A percentile compares a stretch with the other conserved stretches of the same genome.
These are phyloP conservation scores for Papiliotrema nemorosa DNA, from an alignment of 1,284 basidiomycete genomes.

Conservation along the genomic window DNA sequence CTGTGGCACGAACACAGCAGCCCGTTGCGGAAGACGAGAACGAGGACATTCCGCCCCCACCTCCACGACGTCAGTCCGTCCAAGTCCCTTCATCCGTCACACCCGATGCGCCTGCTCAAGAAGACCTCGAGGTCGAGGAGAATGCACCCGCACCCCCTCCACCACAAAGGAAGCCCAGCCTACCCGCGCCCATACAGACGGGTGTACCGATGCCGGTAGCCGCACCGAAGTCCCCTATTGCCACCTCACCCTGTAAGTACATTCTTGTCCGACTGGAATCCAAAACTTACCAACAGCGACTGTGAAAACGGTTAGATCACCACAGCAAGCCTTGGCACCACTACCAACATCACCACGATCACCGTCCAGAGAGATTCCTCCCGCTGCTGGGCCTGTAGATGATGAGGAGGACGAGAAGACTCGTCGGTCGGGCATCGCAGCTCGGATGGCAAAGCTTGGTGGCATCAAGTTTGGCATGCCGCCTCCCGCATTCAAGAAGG, in stretches of 20 bases:
- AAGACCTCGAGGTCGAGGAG: conserved; percentile 5
- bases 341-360: conserved; percentile 1
- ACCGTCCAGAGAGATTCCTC: background rate
- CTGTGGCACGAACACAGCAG: no score
- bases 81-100: background rate
- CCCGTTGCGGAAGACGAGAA: background rate
- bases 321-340: conserved; percentile 1
- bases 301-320: conserved; percentile 5
- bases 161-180: conserved; percentile 14
- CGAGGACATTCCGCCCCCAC: conserved; percentile 6
- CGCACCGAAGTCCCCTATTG: background rate
- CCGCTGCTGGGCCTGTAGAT: background rate
- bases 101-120: background rate
- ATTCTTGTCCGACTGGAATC: background rate
- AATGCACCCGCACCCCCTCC: conserved; percentile 24
- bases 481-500: conserved; percentile 32
- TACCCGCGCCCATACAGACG: conserved; percentile 20
- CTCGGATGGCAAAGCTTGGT: conserved; percentile 82
- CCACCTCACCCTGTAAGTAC: conserved; percentile 15
- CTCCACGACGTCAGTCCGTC: background rate
- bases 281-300: conserved; percentile 1
- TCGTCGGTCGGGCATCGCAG: conserved; percentile 74
- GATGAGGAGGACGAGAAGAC: conserved; percentile 59
- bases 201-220: background rate
- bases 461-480: conserved; percentile 72